Evolutionary conservation across 2,329 filamentous ascomycete species (phyloP), one percentile per base, ranked within the genome.

Genomic region (Penicillium sp.): DNA sequence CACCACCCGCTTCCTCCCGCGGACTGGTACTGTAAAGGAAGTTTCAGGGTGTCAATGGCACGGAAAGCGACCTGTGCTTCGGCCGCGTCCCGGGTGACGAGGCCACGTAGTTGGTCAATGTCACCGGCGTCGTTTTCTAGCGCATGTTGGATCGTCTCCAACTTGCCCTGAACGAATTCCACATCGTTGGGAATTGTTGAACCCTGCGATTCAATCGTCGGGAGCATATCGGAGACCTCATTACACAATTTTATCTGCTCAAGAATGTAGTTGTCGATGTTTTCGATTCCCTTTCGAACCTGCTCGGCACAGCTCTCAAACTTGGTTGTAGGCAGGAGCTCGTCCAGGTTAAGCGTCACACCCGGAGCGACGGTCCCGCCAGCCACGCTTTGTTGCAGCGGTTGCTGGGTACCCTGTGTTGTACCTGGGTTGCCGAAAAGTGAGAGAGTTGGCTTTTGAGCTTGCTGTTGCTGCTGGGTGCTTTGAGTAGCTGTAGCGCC

Each of bases 281-380:
- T 76, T 58, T 90, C 85, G 58, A 99, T 89, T 62, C 91, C 79
- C 58, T 86, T 84, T 68, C 96, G 91, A 14, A 96, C 79, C 26
- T 90, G 86, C 62, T 93, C 89, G 56, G 90, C 86, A 24, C 96
- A 87, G 72, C 96, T 93, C 69, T 92, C 91, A 78, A 94, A 97
- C 58, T 94, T 90, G 3, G 92, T 96, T 0, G 92, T 96, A 14
- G 89, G 88, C 48, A 91, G 86, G 56, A 97, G 80, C 68, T 90
- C 90, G 64, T 84, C 84, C 48, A 90, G 76, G 72, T 94, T 90
- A 65, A 96, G 89, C 66, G 89, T 87, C 16, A 91, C 88, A 16
- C 89, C 90, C 0, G 88, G 86, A 14, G 87, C 81, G 13, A 77
- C 71, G 2, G 68, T 71, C 3, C 62, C 63, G 8, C 62, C 58